Evolutionary conservation across 1,139 yeast species (phyloP).

Genomic region (Lodderomyces margitis): DNA sequence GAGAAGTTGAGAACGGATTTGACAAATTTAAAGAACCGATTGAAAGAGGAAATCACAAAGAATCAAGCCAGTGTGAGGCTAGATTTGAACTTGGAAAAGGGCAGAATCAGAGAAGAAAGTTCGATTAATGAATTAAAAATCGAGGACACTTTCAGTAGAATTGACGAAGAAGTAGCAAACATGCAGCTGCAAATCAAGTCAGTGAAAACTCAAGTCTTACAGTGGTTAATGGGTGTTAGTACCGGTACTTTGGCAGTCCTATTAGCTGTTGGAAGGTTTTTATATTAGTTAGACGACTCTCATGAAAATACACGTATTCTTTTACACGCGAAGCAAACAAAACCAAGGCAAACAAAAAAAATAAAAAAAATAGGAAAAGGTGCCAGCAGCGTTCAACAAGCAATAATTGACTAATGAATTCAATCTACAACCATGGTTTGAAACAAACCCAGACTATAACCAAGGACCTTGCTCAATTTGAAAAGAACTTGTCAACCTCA

Average conservation of each 20-base stretch:
- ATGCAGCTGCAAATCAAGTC: constrained; percentile 93
- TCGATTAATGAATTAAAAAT: constrained; percentile 90
- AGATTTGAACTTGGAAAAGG: constrained; percentile 90
- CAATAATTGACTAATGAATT: constrained; percentile 47
- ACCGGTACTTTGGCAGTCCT: constrained; percentile 96
- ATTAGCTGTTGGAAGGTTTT: constrained; percentile 75
- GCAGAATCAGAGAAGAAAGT: constrained; percentile 90
- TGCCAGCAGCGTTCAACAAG: background rate
- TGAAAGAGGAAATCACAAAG: constrained; percentile 89
- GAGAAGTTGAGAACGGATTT: constrained; percentile 82
- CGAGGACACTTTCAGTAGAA: constrained; percentile 91
- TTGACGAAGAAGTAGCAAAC: constrained; percentile 92
- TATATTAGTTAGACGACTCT: constrained; percentile 2
- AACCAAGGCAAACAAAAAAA: background rate
- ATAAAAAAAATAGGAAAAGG: constrained; percentile 4
- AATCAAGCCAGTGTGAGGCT: constrained; percentile 87
- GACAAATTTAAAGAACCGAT: constrained; percentile 78
- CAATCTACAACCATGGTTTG: constrained; percentile 83
- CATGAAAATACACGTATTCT: background rate
- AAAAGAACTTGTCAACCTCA: constrained; percentile 61
- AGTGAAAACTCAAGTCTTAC: constrained; percentile 94
- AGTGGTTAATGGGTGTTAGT: constrained; percentile 97
- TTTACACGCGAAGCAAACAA: background rate
- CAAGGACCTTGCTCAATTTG: constrained; percentile 67
- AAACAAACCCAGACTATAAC: constrained; percentile 76